Base-by-base conservation (phyloP, 1,284 basidiomycete species). In the Pisolithus thermaeus region DNA sequence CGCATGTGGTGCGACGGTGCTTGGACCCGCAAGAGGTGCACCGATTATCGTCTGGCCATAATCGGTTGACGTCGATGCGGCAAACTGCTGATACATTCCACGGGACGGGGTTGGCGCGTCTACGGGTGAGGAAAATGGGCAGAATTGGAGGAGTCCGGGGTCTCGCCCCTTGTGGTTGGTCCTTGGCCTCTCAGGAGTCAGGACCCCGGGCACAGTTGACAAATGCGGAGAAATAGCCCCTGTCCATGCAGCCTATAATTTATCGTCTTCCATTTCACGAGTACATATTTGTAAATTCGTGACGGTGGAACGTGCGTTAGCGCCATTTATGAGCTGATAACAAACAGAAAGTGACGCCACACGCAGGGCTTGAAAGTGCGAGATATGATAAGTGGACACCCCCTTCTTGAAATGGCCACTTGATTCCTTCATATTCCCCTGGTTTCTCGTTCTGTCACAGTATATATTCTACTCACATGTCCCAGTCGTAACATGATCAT, bases 11-110 rank as follows among this genome's bases (percentile, higher is more conserved):
- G 67, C 64, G 4, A 69, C 58, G 0, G 64, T 70, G 52, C 66
- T 68, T 25, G 68, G 66, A 4, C 64, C 64, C 22, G 64, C 64
- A 46, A 65, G 63, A 53, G 65, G 56, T 46, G 64, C 66, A 56
- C 66, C 63, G 52, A 69, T 49, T 35, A 68, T 52, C 49, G 53
- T 57, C 45, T 66, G 64, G 50, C 61, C 68, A 69, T 66, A 69
- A 58, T 69, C 65, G 53, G 65, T 60, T 57, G 64, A 59, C 51
- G 56, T 59, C 52, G 67, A 53, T 50, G 68, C 65, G 54, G 68
- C 64, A 56, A 69, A 70, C 63, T 68, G 65, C 59, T 66, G 68
- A 66, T 70, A 66, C 65, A 66, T 66, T 56, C 36, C 61, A 64
- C 61, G 52, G 52, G 46, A 48, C 55, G 37, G n/a, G 22, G 14